These are phyloP conservation scores for Neopestalotiopsis clavispora DNA, from an alignment of 2,329 filamentous ascomycete species.

Conservation along the genomic window DNA sequence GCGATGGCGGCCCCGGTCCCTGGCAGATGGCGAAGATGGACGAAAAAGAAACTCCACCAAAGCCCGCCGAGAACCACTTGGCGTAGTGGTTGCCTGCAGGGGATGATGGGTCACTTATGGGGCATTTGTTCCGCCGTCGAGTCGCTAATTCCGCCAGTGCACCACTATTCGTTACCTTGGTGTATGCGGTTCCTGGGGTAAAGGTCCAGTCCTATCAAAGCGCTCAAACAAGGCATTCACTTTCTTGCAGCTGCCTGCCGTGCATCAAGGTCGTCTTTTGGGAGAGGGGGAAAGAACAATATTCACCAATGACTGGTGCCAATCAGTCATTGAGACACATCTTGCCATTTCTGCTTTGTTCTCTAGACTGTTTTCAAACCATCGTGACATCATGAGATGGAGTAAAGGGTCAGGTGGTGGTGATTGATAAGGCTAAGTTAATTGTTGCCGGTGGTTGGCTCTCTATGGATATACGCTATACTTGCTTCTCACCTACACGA, in stretches of 20 bases:
- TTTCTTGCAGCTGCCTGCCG: neutral
- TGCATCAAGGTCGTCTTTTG: neutral
- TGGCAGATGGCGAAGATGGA: neutral
- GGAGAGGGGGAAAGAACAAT: neutral
- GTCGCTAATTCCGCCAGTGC: neutral
- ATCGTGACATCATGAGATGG: neutral
- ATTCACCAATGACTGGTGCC: neutral
- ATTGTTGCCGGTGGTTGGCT: neutral
- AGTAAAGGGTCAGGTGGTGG: neutral
- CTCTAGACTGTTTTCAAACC: neutral
- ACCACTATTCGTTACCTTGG: neutral
- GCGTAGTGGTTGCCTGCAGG: slow-evolving; percentile 6
- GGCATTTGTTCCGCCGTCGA: neutral
- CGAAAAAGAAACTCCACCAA: neutral
- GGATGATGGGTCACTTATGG: neutral
- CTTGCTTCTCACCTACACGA: neutral
- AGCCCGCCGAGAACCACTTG: neutral
- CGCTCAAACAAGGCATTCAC: neutral
- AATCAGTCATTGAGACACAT: neutral
- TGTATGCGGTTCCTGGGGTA: neutral
- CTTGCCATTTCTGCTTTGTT: neutral
- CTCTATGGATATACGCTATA: neutral
- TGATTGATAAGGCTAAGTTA: neutral
- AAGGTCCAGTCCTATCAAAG: neutral
- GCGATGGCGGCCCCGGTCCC: neutral